phyloP scores from a whole-genome alignment of 345 rosid species.

The Gynandropsis gynandra region DNA sequence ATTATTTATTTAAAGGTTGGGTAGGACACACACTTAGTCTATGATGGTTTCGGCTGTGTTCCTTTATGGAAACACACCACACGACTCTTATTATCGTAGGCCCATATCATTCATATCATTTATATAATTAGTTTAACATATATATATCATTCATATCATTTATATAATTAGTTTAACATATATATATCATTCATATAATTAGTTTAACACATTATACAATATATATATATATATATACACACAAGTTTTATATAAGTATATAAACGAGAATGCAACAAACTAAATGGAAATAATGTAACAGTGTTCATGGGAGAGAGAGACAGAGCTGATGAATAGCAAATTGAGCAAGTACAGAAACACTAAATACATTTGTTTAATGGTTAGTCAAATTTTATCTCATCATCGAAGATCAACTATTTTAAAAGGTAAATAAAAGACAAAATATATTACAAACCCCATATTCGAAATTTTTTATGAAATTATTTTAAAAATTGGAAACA shows the following conservation, averaged over 20 bases:
- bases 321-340: too few relatives aligned
- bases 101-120: slow-evolving; percentile 22
- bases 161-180: slow-evolving; percentile 17
- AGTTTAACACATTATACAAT: slow-evolving; percentile 15
- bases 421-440: too few relatives aligned
- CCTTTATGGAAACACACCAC: slow-evolving; percentile 33
- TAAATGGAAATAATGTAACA: too few relatives aligned
- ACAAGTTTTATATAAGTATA: neutral
- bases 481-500: too few relatives aligned
- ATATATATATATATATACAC: neutral
- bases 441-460: too few relatives aligned
- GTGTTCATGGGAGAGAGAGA: too few relatives aligned
- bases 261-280: too few relatives aligned
- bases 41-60: slow-evolving; percentile 29
- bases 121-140: slow-evolving; percentile 30
- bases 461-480: too few relatives aligned
- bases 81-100: slow-evolving; percentile 19
- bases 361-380: too few relatives aligned
- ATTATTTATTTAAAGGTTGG: slow-evolving; percentile 1
- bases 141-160: slow-evolving; percentile 5
- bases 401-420: too few relatives aligned
- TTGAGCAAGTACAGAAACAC: too few relatives aligned
- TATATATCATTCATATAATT: slow-evolving; percentile 23
- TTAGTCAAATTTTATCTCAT: too few relatives aligned
- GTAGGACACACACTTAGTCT: slow-evolving; percentile 21